Evolutionary conservation across 139 green algal species (phyloP), one percentile per base, ranked within the genome.

Genomic region (Deuterostichococcus epilithicus): DNA sequence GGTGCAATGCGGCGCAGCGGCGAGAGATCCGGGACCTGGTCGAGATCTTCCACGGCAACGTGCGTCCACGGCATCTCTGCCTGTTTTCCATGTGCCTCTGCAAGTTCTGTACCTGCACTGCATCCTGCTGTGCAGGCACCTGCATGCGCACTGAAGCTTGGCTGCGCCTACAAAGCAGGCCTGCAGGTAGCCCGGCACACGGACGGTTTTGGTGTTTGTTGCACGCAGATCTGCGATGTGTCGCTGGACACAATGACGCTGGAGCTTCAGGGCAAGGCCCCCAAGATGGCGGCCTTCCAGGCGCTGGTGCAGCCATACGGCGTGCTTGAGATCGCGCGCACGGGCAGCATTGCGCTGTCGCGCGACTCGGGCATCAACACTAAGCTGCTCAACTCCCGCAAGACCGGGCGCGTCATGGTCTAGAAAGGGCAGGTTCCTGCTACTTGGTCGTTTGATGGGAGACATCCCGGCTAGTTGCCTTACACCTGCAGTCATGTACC

Each of bases 301-400:
- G 80, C 87, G 8, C 75, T 97, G 78, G 78, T 98, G 42, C 78
- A 91, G 78, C 90, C 91, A 1, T 97, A 96, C 69, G 92, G 92
- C 80, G 92, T 97, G 68, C 75, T 98, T 59, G 93, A 97, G 84
- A 90, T 98, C 36, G 95, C 95, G 1, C 83, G 95, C 65, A 98
- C 95, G 2, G 95, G 95, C 3, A 83, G 91, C 1, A 84, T 98
- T 34, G 91, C 92, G 0, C 86, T 98, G 68, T 36, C 75, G 0
- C 86, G 95, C 35, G 93, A 97, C 59, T 94, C 86, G 20, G 90
- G 92, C 22, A 88, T 99, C 37, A 91, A 98, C 86, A 89, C 87
- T n/a, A 82, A 88, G 68, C 92, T 84, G 83, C 78, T 97, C 68
- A 80, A 65, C 8, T 67, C 75, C 30, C n/a, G 86, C 18, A 70